phyloP scores from a whole-genome alignment of 257 asterid species.

The Buddleja alternifolia region DNA sequence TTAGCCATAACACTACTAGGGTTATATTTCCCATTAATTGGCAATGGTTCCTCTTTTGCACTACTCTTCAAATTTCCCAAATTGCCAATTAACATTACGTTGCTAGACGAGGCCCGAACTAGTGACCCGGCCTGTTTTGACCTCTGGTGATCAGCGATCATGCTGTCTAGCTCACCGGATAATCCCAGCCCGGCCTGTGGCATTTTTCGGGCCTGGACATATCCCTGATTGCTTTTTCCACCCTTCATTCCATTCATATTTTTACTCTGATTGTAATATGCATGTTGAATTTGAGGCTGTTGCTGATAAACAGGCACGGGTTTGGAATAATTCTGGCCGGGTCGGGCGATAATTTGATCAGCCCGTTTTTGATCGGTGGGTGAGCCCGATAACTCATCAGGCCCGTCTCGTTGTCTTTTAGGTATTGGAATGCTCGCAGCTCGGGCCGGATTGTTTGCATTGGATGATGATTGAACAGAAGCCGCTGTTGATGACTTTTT shows the following conservation, averaged over 20 bases:
- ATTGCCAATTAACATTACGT: slow-evolving; percentile 62
- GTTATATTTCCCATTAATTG: slow-evolving; percentile 31
- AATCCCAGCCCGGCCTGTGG: slow-evolving; percentile 50
- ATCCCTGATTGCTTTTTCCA: slow-evolving; percentile 33
- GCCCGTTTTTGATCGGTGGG: slow-evolving; percentile 24
- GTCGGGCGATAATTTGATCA: slow-evolving; percentile 68
- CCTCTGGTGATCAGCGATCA: slow-evolving; percentile 73
- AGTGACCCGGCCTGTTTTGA: slow-evolving; percentile 48
- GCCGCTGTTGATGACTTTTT: slow-evolving; percentile 58
- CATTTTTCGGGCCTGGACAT: slow-evolving; percentile 42
- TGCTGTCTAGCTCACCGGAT: slow-evolving; percentile 74
- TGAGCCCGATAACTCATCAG: slow-evolving; percentile 30
- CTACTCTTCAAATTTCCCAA: slow-evolving; percentile 42
- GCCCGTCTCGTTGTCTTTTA: slow-evolving; percentile 34
- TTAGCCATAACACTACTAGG: slow-evolving; percentile 47
- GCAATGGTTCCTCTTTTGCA: slow-evolving; percentile 40
- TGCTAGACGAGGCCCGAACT: slow-evolving; percentile 78
- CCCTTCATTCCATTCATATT: slow-evolving; percentile 12
- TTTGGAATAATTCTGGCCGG: slow-evolving; percentile 55
- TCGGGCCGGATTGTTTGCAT: slow-evolving; percentile 25
- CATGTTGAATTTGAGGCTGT: slow-evolving; percentile 25
- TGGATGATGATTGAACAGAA: slow-evolving; percentile 40
- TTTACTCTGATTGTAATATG: slow-evolving; percentile 25
- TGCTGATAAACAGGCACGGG: slow-evolving; percentile 39
- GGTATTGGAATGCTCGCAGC: slow-evolving; percentile 38